Evolutionary conservation across 495 filamentous ascomycete species (phyloP), one percentile per base, ranked within the genome.

Genomic region (Pyronema omphalodes): DNA sequence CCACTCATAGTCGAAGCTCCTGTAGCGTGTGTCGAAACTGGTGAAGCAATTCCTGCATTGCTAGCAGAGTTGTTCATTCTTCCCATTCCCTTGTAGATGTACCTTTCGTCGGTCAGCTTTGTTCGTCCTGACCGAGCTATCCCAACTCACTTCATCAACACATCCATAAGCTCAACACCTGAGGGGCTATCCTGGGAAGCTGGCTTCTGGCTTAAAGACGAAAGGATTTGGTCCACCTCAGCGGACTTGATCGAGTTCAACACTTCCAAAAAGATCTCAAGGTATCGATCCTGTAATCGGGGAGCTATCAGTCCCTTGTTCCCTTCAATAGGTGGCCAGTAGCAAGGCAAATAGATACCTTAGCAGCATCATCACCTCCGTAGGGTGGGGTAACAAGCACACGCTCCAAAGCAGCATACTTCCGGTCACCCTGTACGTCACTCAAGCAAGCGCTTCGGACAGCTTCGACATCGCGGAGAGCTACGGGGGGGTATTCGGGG

Each of bases 171-270:
- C 69, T 84, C 82, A 12, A 74, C 69, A 6, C 82, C 80, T 11
- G 73, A 72, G 23, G 77, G 69, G 12, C 68, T 64, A 64, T 80
- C 23, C 23, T 29, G 23, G 23, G 23, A 29, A 29, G 23, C 23
- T 29, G 23, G 23, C 23, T 29, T 29, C 23, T 29, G 23, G 23
- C 23, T 29, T 5, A 81, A 46, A 85, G 73, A 8, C 75, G 74
- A 51, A 18, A 86, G 68, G 14, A 85, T 72, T 3, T 77, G 74
- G 4, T 78, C 74, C 81, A 86, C 84, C 57, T 86, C 82, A 1
- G 76, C 72, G 65, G 81, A 77, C n/a, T 80, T 77, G 53, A 84
- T 85, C 7, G 79, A 81, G 57, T 82, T 80, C 43, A 86, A 69
- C 37, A 84, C 80, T 59, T 86, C 82, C 19, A 78, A 74, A 3